A percentile compares a stretch with the other conserved stretches of the same genome.
phyloP scores from a whole-genome alignment of 768 basidiomycete species.

The Gloeopeniophorella convolvens region DNA sequence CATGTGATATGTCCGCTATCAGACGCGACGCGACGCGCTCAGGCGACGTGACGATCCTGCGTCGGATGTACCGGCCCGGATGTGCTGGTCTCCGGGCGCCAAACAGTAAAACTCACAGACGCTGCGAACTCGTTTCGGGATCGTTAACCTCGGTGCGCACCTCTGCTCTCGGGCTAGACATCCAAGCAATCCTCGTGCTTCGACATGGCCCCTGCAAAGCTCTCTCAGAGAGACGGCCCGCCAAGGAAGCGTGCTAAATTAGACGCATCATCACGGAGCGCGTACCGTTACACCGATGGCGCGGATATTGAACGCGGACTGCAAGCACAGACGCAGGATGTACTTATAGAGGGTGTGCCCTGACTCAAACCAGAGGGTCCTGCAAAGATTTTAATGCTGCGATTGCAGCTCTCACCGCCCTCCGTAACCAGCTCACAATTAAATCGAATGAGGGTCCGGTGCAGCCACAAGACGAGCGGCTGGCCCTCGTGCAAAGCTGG shows the following conservation, averaged over 20 bases:
- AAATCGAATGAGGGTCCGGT: constrained; percentile 42
- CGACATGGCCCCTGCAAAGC: not conserved
- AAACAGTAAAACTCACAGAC: too few species aligned
- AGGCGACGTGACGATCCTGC: too few species aligned
- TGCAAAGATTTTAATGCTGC: not conserved
- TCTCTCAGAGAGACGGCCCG: constrained; percentile 4
- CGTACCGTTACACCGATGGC: constrained; percentile 2
- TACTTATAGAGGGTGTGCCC: constrained; percentile 19
- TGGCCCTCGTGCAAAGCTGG: constrained; percentile 58
- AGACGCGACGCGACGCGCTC: too few species aligned
- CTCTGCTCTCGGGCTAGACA: not conserved
- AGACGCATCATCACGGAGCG: constrained; percentile 9
- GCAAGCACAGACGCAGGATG: constrained; percentile 21
- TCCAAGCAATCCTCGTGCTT: not conserved
- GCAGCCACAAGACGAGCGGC: constrained; percentile 50
- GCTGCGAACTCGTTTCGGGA: too few species aligned
- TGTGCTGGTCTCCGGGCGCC: too few species aligned
- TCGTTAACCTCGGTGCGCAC: too few species aligned
- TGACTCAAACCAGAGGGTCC: not conserved
- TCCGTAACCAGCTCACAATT: constrained; percentile 60
- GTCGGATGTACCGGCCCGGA: too few species aligned
- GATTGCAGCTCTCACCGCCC: constrained; percentile 36
- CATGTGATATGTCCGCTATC: too few species aligned
- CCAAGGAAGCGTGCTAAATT: constrained; percentile 25
- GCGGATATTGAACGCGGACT: constrained; percentile 15